Evolutionary conservation across 164 flowering plant species (phyloP), one percentile per base, ranked within the genome.

Genomic region (Cinnamomum micranthum): DNA sequence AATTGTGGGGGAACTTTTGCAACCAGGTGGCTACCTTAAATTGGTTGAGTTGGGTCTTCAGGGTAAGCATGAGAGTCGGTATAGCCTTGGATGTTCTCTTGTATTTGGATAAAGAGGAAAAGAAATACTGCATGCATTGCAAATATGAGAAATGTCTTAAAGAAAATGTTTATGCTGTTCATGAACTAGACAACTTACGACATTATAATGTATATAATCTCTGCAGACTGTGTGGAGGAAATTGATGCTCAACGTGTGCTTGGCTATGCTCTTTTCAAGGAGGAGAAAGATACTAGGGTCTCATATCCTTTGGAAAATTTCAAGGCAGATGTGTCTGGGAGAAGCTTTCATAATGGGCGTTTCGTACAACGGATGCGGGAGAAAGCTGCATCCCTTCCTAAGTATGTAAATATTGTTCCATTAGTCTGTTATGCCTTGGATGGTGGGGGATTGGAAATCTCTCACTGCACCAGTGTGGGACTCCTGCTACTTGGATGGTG

Each of bases 281-380:
- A 92, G 78, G 97, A 93, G 41, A 87, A 87, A 73, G 65, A 82
- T 76, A 86, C 97, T 65, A 80, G 75, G 73, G 85, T 94, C 52
- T 80, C 97, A 27, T 94, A 94, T 75, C 97, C 98, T n/a, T 77
- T 92, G 88, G 97, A 92, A 62, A 89, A 87, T 33, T 94, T 92
- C 75, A 82, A 88, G 80, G 73, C 95, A 12, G 95, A 94, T 88
- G 92, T 94, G 4, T 81, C 98, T 25, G 98, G 98, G 24, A 89
- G 98, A 85, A 90, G 97, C 82, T 94, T 94, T 78, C 98, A 94
- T 78, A 90, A 94, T 80, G 98, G 98, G 1, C 96, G 98, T 50
- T 94, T 94, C 83, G 87, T 94, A 67, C 98, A 92, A 72, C 80
- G 92, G 74, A 87, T 94, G 97, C 84, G 98, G 64, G 86, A 87